These are phyloP conservation scores for Neoconidiobolus thromboides DNA, from an alignment of 371 early-diverging fungal species.

Conservation along the genomic window DNA sequence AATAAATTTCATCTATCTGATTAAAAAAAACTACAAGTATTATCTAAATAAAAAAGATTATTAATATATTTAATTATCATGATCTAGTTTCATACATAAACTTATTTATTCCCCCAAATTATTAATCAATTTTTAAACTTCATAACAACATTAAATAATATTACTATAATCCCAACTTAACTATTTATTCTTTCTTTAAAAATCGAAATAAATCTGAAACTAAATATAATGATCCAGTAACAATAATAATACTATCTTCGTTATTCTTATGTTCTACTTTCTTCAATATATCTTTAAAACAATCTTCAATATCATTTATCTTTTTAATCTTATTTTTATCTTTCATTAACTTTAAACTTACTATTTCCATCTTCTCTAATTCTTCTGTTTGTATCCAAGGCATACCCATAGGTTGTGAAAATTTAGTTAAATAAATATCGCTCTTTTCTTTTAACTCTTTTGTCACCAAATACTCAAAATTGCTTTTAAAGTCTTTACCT, in stretches of 20 bases:
- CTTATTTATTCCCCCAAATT: too few species aligned
- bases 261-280: constrained; percentile 3
- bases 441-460: neutral
- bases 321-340: neutral
- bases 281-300: constrained; percentile 3
- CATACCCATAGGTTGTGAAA: constrained; percentile 64
- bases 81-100: too few species aligned
- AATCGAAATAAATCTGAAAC: constrained; percentile 49
- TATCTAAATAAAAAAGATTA: too few species aligned
- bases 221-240: constrained; percentile 76
- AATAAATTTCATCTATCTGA: too few species aligned
- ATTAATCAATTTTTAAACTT: too few species aligned
- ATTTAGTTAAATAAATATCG: constrained; percentile 32
- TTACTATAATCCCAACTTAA: too few species aligned
- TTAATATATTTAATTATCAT: too few species aligned
- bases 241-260: constrained; percentile 25
- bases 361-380: constrained; percentile 5
- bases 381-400: constrained; percentile 45
- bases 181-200: neutral
- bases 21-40: too few species aligned
- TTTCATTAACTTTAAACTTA: neutral
- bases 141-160: too few species aligned
- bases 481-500: constrained; percentile 43
- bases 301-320: neutral
- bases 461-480: constrained; percentile 23